Conservation (phyloP, 1,139 yeast species). For the Arxiozyma heterogenica region DNA sequence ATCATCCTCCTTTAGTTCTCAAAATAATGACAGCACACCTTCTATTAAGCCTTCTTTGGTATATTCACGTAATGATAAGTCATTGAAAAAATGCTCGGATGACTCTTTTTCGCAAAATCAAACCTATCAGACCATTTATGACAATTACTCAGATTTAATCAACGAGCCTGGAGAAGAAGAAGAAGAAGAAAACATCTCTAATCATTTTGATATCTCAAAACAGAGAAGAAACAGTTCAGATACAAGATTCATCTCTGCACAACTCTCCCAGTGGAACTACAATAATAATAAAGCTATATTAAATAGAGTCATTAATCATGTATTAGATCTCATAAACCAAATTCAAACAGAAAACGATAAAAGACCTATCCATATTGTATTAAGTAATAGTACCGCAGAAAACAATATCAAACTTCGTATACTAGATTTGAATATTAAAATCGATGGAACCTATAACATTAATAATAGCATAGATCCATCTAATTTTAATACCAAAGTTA, state of each 20-base stretch:
- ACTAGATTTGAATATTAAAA: constrained; percentile 21
- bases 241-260: constrained; percentile 17
- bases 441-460: constrained; percentile 20
- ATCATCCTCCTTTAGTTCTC: background rate
- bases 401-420: constrained; percentile 15
- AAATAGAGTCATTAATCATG: constrained; percentile 17
- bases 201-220: background rate
- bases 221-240: background rate
- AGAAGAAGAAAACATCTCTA: background rate
- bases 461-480: background rate
- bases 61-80: constrained; percentile 8
- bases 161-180: constrained; percentile 2
- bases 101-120: background rate
- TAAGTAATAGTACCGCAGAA: background rate
- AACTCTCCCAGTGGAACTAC: constrained; percentile 29
- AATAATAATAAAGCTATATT: constrained; percentile 25
- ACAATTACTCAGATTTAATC: background rate
- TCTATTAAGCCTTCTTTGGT: constrained; percentile 8
- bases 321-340: constrained; percentile 17
- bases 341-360: constrained; percentile 21
- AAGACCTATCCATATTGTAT: constrained; percentile 23
- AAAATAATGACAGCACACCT: constrained; percentile 2
- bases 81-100: background rate
- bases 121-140: constrained; percentile 1
- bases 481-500: background rate